Percentiles rank a stretch among this genome's conserved stretches.
Evolutionary conservation across 169 alveolate species (phyloP).

Genomic region (Theileria equi): DNA sequence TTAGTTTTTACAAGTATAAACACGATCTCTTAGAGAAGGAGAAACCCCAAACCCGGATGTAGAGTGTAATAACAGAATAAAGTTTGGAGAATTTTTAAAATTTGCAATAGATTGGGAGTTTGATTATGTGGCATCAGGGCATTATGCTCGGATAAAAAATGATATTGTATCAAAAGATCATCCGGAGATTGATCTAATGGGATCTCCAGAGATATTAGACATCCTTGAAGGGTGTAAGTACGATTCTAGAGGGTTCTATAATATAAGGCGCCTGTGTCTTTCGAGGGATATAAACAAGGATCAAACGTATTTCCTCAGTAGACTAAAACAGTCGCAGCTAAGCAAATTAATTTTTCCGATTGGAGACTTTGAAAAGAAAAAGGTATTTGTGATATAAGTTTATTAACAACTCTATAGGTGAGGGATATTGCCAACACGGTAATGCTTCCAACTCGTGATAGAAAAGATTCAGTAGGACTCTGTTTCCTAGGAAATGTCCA

Average conservation of each 20-base stretch:
- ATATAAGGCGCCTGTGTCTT: slow-evolving; percentile 18
- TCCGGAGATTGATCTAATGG: background rate
- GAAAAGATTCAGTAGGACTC: slow-evolving; percentile 73
- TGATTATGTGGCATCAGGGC: slow-evolving; percentile 72
- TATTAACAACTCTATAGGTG: slow-evolving; percentile 42
- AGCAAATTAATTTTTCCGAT: slow-evolving; percentile 61
- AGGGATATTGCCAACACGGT: slow-evolving; percentile 58
- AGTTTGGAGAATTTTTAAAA: slow-evolving; percentile 68
- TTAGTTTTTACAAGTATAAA: background rate
- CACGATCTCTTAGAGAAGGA: slow-evolving; percentile 61
- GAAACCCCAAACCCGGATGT: slow-evolving; percentile 77
- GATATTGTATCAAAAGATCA: slow-evolving; percentile 6
- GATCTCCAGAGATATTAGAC: background rate
- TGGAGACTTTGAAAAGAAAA: slow-evolving; percentile 44
- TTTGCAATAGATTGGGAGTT: slow-evolving; percentile 55
- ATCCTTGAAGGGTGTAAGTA: background rate
- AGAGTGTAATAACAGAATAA: slow-evolving; percentile 65
- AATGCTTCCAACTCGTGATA: slow-evolving; percentile 53
- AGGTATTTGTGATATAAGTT: slow-evolving; percentile 35
- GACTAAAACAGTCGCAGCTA: slow-evolving; percentile 59
- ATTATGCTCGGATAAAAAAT: slow-evolving; percentile 63
- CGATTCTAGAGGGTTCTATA: slow-evolving; percentile 4
- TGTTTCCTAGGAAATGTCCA: slow-evolving; percentile 71
- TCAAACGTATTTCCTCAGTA: slow-evolving; percentile 72
- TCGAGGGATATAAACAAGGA: slow-evolving; percentile 57